A percentile compares a stretch with the other conserved stretches of the same genome.
Conservation (phyloP, 305 asterid genomes). For the Solanum hybrid region DNA sequence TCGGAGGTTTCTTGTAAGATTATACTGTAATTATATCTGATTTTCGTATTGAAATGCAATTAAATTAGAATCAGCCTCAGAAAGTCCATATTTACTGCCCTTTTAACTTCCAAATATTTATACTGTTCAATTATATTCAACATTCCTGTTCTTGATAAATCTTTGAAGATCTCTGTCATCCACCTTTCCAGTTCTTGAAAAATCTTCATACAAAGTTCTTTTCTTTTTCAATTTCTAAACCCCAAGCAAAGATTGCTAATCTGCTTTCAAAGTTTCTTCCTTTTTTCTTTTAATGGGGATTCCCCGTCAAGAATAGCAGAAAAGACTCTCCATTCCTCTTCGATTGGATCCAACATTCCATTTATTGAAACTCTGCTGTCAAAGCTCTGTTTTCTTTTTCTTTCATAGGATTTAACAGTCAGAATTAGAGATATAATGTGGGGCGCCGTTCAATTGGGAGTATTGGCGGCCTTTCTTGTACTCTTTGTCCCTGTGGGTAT, state of each 20-base stretch:
- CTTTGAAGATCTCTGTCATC: background rate
- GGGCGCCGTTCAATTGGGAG: constrained; percentile 74
- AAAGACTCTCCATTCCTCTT: background rate
- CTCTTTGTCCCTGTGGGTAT: constrained; percentile 85
- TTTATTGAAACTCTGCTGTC: background rate
- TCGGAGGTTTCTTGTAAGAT: background rate
- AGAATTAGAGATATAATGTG: constrained; percentile 25
- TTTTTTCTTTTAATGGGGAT: background rate
- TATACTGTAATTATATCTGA: too few relatives aligned
- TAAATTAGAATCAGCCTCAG: background rate
- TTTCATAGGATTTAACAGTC: background rate
- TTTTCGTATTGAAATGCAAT: too few relatives aligned
- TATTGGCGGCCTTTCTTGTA: constrained; percentile 80
- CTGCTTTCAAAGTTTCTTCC: background rate
- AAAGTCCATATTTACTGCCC: background rate
- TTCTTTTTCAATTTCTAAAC: background rate
- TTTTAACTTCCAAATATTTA: background rate
- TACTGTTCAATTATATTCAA: background rate
- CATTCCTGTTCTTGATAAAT: background rate
- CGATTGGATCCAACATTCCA: background rate
- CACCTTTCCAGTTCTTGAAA: background rate
- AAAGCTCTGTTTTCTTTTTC: background rate
- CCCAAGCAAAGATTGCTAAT: background rate
- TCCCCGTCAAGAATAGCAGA: background rate
- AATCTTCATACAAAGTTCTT: background rate